Evolutionary conservation across 139 green algal species (phyloP).

Genomic region (Limnomonas spitsbergensis): DNA sequence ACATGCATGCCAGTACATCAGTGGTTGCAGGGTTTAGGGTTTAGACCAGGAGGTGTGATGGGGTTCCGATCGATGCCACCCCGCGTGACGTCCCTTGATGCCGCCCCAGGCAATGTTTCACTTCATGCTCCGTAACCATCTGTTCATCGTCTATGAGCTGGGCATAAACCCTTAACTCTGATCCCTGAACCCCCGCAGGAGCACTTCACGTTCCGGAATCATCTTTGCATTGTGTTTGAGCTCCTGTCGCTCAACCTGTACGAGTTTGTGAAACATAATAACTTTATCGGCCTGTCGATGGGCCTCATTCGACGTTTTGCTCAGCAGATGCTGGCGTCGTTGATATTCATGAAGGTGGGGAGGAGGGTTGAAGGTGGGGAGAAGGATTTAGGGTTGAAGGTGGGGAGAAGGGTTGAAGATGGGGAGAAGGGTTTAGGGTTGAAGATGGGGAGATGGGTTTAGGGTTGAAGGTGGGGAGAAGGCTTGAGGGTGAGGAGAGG

Average conservation of each 20-base stretch:
- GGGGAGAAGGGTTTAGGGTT: background rate
- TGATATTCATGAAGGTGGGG: constrained; percentile 40
- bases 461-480: background rate
- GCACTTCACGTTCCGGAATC: constrained; percentile 78
- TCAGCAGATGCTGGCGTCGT: constrained; percentile 52
- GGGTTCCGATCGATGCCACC: no score
- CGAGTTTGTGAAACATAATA: constrained; percentile 83
- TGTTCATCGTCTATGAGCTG: background rate
- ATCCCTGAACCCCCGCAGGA: constrained; percentile 27
- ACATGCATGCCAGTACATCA: background rate
- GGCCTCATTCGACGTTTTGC: constrained; percentile 70
- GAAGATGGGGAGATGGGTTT: background rate
- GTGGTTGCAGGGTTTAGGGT: background rate
- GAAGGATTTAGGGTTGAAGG: background rate
- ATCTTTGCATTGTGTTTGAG: constrained; percentile 89
- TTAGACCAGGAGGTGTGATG: background rate
- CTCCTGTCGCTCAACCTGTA: constrained; percentile 86
- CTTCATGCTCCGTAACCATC: background rate
- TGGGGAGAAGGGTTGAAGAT: background rate
- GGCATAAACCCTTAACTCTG: background rate
- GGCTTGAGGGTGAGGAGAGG: no score
- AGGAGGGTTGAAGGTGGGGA: background rate
- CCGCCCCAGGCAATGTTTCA: no score
- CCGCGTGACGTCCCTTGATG: no score
- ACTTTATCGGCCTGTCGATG: constrained; percentile 68